These are phyloP conservation scores for Candida sp. DNA, from an alignment of 1,139 yeast species.

Conservation along the genomic window DNA sequence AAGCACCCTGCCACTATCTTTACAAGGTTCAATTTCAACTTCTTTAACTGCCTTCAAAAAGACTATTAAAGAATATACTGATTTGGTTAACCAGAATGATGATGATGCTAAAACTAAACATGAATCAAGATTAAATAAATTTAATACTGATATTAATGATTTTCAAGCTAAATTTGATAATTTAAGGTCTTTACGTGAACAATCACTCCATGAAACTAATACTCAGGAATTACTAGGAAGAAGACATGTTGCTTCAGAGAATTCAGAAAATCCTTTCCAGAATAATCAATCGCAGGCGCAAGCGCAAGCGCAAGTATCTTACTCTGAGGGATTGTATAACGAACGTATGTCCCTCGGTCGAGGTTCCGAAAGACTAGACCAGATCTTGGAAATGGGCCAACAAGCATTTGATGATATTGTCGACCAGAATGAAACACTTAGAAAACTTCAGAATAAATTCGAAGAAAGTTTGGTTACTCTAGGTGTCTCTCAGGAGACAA, in stretches of 20 bases:
- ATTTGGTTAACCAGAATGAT: constrained; percentile 58
- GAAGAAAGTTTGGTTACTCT: constrained; percentile 71
- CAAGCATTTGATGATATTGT: constrained; percentile 82
- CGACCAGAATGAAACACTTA: constrained; percentile 75
- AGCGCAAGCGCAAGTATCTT: constrained; percentile 24
- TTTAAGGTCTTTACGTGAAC: constrained; percentile 66
- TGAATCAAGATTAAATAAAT: constrained; percentile 55
- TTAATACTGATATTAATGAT: constrained; percentile 57
- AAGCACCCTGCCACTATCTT: constrained; percentile 66
- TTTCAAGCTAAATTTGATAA: constrained; percentile 57
- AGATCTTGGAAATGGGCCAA: constrained; percentile 86
- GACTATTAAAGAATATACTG: constrained; percentile 75
- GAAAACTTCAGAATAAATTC: constrained; percentile 61
- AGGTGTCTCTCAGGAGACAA: constrained; percentile 87
- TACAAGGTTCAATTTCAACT: constrained; percentile 83
- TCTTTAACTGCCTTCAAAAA: constrained; percentile 72
- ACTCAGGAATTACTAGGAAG: constrained; percentile 64
- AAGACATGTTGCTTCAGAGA: constrained; percentile 22
- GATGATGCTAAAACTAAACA: constrained; percentile 62
- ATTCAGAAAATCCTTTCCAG: constrained; percentile 61
- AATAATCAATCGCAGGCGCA: constrained; percentile 7
- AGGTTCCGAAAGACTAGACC: constrained; percentile 82
- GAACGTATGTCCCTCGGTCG: constrained; percentile 65
- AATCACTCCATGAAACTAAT: constrained; percentile 47
- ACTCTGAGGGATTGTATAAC: constrained; percentile 64